Conservation (phyloP, 176 grass and related monocot species). For the Miscanthus lutarioriparius region DNA sequence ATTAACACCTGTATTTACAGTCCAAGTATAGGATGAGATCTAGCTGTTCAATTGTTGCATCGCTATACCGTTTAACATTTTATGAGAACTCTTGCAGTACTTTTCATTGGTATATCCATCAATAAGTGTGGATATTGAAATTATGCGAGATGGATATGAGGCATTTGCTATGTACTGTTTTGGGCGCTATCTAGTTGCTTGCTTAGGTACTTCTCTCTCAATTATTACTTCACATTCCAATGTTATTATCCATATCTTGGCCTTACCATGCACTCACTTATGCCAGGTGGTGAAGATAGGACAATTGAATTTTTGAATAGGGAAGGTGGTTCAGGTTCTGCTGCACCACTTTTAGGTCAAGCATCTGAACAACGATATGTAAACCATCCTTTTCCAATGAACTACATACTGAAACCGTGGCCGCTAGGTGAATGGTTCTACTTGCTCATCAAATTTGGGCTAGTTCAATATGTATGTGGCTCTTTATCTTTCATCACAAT, state of each 20-base stretch:
- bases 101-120: constrained; percentile 85
- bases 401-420: constrained; percentile 88
- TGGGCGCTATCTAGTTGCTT: constrained; percentile 92
- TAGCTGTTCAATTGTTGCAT: not conserved
- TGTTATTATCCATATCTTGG: not conserved
- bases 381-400: constrained; percentile 94
- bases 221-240: not conserved
- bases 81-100: constrained; percentile 51
- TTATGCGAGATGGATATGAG: constrained; percentile 87
- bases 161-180: constrained; percentile 99
- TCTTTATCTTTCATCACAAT: constrained; percentile 23
- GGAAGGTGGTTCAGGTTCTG: constrained; percentile 51
- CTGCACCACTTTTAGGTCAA: constrained; percentile 52
- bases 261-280: not conserved
- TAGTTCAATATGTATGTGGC: constrained; percentile 86
- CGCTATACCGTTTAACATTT: not conserved
- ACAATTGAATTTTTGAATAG: constrained; percentile 85
- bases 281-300: constrained; percentile 84
- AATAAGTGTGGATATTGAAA: constrained; percentile 80
- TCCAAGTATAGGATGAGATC: not conserved
- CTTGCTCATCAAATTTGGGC: constrained; percentile 80
- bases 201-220: constrained; percentile 62
- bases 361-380: constrained; percentile 66
- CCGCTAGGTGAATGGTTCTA: constrained; percentile 83
- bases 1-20: not conserved